phyloP scores from a whole-genome alignment of 2,329 filamentous ascomycete species.

The Diplodia scrobiculata region DNA sequence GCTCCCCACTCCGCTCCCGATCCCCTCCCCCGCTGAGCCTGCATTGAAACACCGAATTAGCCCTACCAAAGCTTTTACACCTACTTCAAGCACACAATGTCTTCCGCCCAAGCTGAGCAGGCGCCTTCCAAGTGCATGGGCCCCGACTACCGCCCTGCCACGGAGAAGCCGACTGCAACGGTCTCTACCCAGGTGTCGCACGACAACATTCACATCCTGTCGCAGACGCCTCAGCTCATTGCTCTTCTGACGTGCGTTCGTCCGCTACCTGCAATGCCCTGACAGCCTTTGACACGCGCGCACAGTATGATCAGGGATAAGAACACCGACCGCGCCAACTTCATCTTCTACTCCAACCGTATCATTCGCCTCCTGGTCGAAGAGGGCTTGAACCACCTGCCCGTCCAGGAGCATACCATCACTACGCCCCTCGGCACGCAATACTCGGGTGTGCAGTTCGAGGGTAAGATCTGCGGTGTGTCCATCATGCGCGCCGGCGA shows the following conservation, averaged over 20 bases:
- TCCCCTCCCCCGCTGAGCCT: not conserved
- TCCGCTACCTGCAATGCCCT: not conserved
- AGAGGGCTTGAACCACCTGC: conserved; percentile 94
- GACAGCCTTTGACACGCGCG: conserved; percentile 6
- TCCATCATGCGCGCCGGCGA: conserved; percentile 98
- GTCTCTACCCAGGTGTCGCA: conserved; percentile 80
- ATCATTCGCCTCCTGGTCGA: conserved; percentile 96
- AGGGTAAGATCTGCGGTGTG: conserved; percentile 97
- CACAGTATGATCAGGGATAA: conserved; percentile 90
- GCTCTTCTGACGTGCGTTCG: conserved; percentile 87
- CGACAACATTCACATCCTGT: conserved; percentile 85
- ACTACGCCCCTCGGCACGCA: conserved; percentile 86
- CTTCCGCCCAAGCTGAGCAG: conserved; percentile 35
- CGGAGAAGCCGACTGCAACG: conserved; percentile 81
- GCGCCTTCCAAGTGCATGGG: conserved; percentile 67
- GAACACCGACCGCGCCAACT: conserved; percentile 86
- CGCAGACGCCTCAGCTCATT: conserved; percentile 95
- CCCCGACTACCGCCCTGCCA: conserved; percentile 73
- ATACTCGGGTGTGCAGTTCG: conserved; percentile 90
- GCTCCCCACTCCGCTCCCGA: not conserved
- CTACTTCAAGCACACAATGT: conserved; percentile 11
- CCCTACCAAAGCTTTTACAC: conserved; percentile 15
- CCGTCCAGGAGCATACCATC: conserved; percentile 83
- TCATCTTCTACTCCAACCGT: conserved; percentile 98
- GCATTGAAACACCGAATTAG: not conserved